These are phyloP conservation scores for Akanthomyces uredinophilus DNA, from an alignment of 2,329 filamentous ascomycete species.

Conservation along the genomic window DNA sequence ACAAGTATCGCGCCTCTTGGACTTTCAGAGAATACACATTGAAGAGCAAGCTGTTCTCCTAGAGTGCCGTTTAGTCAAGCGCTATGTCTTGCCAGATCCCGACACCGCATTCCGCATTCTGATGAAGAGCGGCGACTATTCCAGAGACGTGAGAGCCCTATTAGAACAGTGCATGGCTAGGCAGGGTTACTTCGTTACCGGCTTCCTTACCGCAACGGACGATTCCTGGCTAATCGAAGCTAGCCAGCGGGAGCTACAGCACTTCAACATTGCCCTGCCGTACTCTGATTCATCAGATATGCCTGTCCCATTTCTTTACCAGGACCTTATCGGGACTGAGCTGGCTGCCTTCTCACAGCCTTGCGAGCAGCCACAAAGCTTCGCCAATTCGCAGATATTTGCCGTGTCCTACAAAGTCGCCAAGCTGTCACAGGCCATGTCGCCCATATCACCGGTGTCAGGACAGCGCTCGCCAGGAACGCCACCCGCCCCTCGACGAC, in stretches of 20 bases:
- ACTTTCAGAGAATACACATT: neutral
- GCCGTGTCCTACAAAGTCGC: slow-evolving; percentile 11
- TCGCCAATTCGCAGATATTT: slow-evolving; percentile 11
- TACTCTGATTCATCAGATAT: neutral
- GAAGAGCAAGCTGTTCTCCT: neutral
- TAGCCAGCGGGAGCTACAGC: slow-evolving; percentile 1
- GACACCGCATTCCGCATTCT: neutral
- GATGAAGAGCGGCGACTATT: slow-evolving; percentile 6
- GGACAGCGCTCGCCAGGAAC: slow-evolving; percentile 1
- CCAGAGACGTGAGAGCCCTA: neutral
- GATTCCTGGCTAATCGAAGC: slow-evolving; percentile 8
- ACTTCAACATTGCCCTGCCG: slow-evolving; percentile 6
- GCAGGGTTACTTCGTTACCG: slow-evolving; percentile 12
- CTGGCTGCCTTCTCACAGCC: slow-evolving; percentile 1
- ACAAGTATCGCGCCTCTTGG: neutral
- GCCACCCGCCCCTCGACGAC: neutral
- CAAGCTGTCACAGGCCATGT: slow-evolving; percentile 4
- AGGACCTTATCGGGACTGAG: slow-evolving; percentile 5
- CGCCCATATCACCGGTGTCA: neutral
- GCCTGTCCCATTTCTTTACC: slow-evolving; percentile 12
- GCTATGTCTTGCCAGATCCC: slow-evolving; percentile 5
- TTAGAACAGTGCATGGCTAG: slow-evolving; percentile 3
- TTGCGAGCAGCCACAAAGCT: neutral
- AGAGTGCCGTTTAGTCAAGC: slow-evolving; percentile 9
- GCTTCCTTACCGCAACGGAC: slow-evolving; percentile 9